These are phyloP conservation scores for Chlorella vulgaris DNA, from an alignment of 139 green algal species.

Conservation along the genomic window DNA sequence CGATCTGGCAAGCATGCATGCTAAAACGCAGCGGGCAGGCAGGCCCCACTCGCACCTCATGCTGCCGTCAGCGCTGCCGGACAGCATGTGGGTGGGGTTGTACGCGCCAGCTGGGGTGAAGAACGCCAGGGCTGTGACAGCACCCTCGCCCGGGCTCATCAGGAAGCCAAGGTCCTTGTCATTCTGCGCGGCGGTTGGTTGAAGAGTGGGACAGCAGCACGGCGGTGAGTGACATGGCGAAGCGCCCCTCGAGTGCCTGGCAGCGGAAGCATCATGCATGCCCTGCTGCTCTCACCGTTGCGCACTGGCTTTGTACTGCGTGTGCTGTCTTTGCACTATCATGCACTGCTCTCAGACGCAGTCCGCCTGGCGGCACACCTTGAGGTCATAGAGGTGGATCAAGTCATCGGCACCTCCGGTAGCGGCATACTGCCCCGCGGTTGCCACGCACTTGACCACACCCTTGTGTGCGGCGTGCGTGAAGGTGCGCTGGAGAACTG, in stretches of 20 bases:
- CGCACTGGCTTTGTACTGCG: too few relatives aligned
- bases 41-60: too few relatives aligned
- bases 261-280: too few relatives aligned
- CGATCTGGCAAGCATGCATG: too few relatives aligned
- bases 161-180: conserved; percentile 78
- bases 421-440: conserved; percentile 61
- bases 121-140: conserved; percentile 74
- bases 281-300: too few relatives aligned
- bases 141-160: conserved; percentile 83
- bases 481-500: conserved; percentile 50
- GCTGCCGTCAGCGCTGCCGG: conserved; percentile 77
- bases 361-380: too few relatives aligned
- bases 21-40: too few relatives aligned
- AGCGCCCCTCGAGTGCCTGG: too few relatives aligned
- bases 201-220: background rate
- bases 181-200: conserved; percentile 17
- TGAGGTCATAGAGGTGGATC: conserved; percentile 81
- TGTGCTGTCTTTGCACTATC: too few relatives aligned
- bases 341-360: too few relatives aligned
- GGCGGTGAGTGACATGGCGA: too few relatives aligned
- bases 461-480: conserved; percentile 69
- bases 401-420: conserved; percentile 80
- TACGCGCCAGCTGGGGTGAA: conserved; percentile 50
- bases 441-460: conserved; percentile 77
- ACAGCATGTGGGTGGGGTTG: conserved; percentile 78